A percentile compares a stretch with the other conserved stretches of the same genome.
These are phyloP conservation scores for Pichia sp. DNA, from an alignment of 1,139 yeast species.

Conservation along the genomic window DNA sequence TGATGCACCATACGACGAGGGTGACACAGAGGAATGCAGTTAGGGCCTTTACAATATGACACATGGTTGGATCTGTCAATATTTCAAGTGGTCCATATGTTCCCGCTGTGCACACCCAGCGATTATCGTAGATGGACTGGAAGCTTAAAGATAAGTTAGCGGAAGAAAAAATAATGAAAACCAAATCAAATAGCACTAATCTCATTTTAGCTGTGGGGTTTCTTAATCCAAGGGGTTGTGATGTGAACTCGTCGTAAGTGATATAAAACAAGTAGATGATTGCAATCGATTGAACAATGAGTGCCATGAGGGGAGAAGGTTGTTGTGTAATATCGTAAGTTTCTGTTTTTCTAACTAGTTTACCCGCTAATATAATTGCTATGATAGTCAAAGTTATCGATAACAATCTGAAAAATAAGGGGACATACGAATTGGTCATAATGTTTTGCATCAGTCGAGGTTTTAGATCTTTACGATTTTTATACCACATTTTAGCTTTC, in stretches of 20 bases:
- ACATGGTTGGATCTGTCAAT: constrained; percentile 30
- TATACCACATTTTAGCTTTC: constrained; percentile 61
- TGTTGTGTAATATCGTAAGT: constrained; percentile 55
- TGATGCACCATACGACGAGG: constrained; percentile 73
- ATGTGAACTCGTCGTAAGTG: constrained; percentile 84
- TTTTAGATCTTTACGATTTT: constrained; percentile 54
- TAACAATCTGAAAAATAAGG: constrained; percentile 63
- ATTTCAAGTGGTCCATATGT: background rate
- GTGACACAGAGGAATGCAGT: constrained; percentile 73
- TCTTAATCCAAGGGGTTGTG: constrained; percentile 85
- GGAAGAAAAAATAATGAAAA: constrained; percentile 87
- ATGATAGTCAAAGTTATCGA: constrained; percentile 53
- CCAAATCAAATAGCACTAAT: constrained; percentile 65
- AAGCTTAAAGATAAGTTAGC: constrained; percentile 84
- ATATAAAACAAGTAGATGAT: constrained; percentile 70
- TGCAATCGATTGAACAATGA: constrained; percentile 75
- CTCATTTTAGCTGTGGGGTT: constrained; percentile 77
- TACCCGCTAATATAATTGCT: constrained; percentile 62
- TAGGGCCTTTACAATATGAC: constrained; percentile 72
- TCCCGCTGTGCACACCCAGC: constrained; percentile 64
- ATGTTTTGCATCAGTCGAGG: constrained; percentile 54
- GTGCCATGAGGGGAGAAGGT: constrained; percentile 89
- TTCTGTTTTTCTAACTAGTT: constrained; percentile 44
- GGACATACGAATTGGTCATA: constrained; percentile 72
- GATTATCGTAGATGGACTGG: constrained; percentile 68